Conservation (phyloP, 148 eudicot species). For the Rhododendron williamsianum region DNA sequence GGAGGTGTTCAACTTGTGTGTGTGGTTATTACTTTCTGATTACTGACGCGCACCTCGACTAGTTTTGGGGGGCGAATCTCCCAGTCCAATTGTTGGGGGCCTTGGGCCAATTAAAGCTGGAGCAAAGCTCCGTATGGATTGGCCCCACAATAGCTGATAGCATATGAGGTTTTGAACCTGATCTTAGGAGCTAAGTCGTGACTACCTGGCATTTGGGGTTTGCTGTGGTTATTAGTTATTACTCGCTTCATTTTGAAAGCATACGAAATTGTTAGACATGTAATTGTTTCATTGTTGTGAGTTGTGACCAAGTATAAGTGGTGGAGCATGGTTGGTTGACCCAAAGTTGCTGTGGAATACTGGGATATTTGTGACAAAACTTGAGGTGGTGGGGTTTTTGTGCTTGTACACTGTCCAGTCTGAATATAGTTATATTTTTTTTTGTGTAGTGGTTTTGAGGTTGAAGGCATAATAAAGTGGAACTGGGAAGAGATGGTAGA, state of each 20-base stretch:
- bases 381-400: neutral
- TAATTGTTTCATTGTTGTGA: neutral
- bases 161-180: neutral
- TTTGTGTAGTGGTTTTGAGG: neutral
- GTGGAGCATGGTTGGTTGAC: neutral
- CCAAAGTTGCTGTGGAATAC: neutral
- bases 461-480: neutral
- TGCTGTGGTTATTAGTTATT: neutral
- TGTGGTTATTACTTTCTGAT: neutral
- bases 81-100: neutral
- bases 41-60: neutral
- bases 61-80: neutral
- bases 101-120: neutral
- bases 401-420: neutral
- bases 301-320: neutral
- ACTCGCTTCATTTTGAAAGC: neutral
- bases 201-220: neutral
- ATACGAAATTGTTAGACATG: neutral
- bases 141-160: neutral
- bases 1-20: neutral
- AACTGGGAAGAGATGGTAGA: constrained; percentile 3
- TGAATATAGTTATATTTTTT: neutral
- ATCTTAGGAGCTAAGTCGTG: neutral
- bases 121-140: neutral
- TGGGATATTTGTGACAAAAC: neutral